These are phyloP conservation scores for Cordyceps tenuipes DNA, from an alignment of 2,329 filamentous ascomycete species.

Conservation along the genomic window DNA sequence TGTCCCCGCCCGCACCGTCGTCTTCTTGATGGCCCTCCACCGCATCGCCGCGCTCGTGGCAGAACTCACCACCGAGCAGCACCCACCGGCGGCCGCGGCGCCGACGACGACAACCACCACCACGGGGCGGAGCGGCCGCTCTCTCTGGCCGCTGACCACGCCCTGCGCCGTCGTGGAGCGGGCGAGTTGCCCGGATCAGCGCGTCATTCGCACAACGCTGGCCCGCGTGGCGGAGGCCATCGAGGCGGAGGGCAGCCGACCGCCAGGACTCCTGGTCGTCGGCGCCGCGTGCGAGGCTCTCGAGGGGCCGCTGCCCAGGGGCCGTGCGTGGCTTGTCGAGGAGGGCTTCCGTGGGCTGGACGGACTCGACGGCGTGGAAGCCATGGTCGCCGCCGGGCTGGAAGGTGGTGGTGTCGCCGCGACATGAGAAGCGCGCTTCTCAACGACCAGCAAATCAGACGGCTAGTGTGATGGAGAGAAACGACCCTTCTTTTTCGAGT, in stretches of 20 bases:
- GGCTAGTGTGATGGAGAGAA: not conserved
- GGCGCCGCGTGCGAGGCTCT: slow-evolving; percentile 77
- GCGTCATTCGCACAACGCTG: slow-evolving; percentile 82
- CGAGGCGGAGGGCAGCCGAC: slow-evolving; percentile 79
- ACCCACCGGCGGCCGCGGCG: slow-evolving; percentile 15
- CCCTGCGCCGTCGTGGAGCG: slow-evolving; percentile 91
- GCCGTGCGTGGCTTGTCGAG: slow-evolving; percentile 71
- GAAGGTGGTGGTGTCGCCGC: not conserved
- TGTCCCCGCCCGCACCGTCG: slow-evolving; percentile 68
- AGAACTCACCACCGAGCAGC: slow-evolving; percentile 44
- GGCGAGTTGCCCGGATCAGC: slow-evolving; percentile 87
- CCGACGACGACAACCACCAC: too few relatives aligned
- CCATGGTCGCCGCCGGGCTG: slow-evolving; percentile 2
- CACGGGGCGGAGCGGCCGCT: slow-evolving; percentile 17
- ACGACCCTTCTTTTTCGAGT: too few relatives aligned
- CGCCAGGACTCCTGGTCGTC: slow-evolving; percentile 80
- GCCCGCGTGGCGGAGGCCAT: slow-evolving; percentile 72
- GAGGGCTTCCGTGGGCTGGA: slow-evolving; percentile 77
- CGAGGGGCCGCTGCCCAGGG: slow-evolving; percentile 41
- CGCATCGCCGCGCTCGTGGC: slow-evolving; percentile 65
- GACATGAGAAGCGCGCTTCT: not conserved
- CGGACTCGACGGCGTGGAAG: slow-evolving; percentile 35
- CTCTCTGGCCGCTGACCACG: slow-evolving; percentile 64
- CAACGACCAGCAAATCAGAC: too few relatives aligned
- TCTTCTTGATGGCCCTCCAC: slow-evolving; percentile 94